Conservation (phyloP, 305 asterid species). For the Plantago rigida region DNA sequence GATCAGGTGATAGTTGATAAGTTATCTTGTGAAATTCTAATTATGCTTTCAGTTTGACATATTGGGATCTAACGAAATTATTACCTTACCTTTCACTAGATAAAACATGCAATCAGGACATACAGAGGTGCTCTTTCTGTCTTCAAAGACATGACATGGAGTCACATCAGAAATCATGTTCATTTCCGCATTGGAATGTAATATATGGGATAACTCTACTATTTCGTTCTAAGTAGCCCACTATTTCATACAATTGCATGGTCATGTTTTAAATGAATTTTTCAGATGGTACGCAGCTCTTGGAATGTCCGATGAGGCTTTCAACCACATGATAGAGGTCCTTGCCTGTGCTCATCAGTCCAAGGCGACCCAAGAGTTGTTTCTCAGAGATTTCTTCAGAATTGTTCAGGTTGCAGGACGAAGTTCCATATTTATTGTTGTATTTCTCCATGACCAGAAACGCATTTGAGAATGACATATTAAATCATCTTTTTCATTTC, state of each 20-base stretch:
- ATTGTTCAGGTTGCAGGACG: conserved; percentile 58
- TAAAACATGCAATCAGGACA: conserved; percentile 93
- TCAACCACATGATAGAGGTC: conserved; percentile 74
- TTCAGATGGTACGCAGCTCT: conserved; percentile 93
- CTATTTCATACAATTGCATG: conserved; percentile 17
- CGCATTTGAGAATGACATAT: conserved; percentile 7
- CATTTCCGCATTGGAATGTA: conserved; percentile 97
- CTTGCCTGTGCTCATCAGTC: conserved; percentile 89
- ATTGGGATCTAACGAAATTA: conserved; percentile 25
- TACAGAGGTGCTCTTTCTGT: conserved; percentile 81
- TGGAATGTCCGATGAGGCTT: conserved; percentile 84
- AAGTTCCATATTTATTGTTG: conserved; percentile 18
- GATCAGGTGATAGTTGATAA: conserved; percentile 59
- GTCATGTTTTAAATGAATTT: conserved; percentile 28
- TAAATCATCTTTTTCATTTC: neutral
- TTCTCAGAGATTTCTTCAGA: conserved; percentile 73
- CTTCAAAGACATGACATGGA: conserved; percentile 82
- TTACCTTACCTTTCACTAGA: conserved; percentile 40
- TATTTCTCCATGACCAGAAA: conserved; percentile 9
- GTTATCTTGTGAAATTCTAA: conserved; percentile 13
- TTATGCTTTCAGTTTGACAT: conserved; percentile 9
- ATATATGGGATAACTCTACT: conserved; percentile 26
- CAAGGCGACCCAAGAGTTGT: conserved; percentile 72
- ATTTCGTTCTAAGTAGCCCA: conserved; percentile 6
- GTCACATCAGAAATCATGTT: conserved; percentile 88